phyloP scores from a whole-genome alignment of 192 early-diverging fungal species.

The Rhizoclosmatium globosum region DNA sequence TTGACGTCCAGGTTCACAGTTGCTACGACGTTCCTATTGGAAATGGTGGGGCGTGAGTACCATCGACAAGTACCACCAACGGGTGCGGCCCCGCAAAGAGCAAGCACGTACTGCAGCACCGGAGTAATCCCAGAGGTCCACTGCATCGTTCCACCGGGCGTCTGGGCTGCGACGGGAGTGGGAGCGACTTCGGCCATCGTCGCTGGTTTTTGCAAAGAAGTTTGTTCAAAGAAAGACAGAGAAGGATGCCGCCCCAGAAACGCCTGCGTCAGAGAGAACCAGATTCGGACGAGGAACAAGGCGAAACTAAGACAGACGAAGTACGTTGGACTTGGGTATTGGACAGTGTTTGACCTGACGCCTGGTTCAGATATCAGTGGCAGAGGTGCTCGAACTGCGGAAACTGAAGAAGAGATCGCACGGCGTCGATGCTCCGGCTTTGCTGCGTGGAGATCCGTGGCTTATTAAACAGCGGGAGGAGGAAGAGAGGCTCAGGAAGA shows the following conservation, averaged over 20 bases:
- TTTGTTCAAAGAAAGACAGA: constrained; percentile 13
- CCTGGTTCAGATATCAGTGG: neutral
- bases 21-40: constrained; percentile 92
- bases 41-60: neutral
- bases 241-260: neutral
- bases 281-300: neutral
- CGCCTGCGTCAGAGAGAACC: neutral
- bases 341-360: neutral
- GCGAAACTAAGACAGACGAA: neutral
- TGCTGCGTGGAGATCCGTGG: constrained; percentile 15
- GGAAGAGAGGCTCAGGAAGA: constrained; percentile 37
- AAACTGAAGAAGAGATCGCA: neutral
- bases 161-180: constrained; percentile 23
- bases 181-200: neutral
- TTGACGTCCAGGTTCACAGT: constrained; percentile 98
- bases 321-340: neutral
- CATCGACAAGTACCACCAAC: too few relatives aligned
- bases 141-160: constrained; percentile 16
- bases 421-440: constrained; percentile 25
- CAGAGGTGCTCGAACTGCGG: constrained; percentile 32
- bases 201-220: neutral
- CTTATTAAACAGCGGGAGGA: neutral
- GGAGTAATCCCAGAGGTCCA: constrained; percentile 35
- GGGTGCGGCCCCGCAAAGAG: too few relatives aligned
- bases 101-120: constrained; percentile 25